Conservation (phyloP, 768 basidiomycete species). For the Rhodotorula kratochvilovae region DNA sequence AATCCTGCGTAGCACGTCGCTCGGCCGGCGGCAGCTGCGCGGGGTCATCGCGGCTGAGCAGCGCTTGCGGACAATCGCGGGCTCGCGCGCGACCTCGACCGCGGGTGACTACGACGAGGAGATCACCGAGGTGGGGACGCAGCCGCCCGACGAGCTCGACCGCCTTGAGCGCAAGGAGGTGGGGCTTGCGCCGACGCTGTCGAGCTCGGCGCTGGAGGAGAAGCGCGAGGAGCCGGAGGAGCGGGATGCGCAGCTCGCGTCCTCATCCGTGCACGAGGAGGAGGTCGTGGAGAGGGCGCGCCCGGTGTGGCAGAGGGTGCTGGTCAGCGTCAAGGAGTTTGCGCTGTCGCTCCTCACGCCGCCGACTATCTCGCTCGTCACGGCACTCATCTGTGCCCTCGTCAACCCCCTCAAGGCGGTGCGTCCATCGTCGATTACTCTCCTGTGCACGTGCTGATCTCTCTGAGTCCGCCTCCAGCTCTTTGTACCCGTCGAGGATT, state of each 20-base stretch:
- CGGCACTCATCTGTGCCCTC: constrained; percentile 58
- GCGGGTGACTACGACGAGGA: constrained; percentile 1
- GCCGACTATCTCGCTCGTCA: constrained; percentile 56
- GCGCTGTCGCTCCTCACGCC: constrained; percentile 45
- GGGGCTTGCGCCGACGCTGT: background rate
- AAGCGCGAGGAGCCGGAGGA: background rate
- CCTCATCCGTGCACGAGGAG: background rate
- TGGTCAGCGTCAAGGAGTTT: constrained; percentile 3
- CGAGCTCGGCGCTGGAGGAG: background rate
- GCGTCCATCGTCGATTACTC: background rate
- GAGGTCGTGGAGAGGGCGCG: background rate
- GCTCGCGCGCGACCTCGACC: background rate
- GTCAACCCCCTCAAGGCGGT: constrained; percentile 51
- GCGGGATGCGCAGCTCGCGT: too few species aligned
- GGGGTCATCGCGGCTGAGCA: background rate
- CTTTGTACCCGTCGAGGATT: background rate
- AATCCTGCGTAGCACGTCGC: background rate
- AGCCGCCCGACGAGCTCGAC: background rate
- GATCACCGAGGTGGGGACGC: constrained; percentile 12
- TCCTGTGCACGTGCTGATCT: too few species aligned
- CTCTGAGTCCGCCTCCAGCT: background rate
- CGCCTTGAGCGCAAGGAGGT: background rate
- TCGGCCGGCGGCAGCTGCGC: background rate
- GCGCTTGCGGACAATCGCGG: constrained; percentile 2
- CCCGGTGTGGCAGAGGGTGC: background rate